These are phyloP conservation scores for Calendula officinalis DNA, from an alignment of 129 eudicot species.

Conservation along the genomic window DNA sequence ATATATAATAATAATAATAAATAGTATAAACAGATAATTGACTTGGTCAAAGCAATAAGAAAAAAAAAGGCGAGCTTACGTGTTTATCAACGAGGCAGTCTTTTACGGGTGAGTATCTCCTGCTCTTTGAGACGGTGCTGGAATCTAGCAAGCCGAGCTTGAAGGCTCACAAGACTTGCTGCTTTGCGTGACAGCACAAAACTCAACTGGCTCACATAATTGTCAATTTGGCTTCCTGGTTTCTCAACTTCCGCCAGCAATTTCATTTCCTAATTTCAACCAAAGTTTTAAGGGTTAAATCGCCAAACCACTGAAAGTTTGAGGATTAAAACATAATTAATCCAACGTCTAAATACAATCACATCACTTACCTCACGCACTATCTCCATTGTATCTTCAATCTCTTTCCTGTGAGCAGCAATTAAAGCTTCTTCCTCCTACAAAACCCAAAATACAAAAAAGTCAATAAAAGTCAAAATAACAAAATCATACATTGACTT, in stretches of 20 bases:
- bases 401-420: constrained; percentile 92
- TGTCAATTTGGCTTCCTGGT: constrained; percentile 92
- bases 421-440: constrained; percentile 96
- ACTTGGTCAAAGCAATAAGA: neutral
- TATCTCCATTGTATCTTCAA: constrained; percentile 98
- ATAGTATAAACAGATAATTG: neutral
- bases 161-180: constrained; percentile 84
- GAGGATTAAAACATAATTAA: neutral
- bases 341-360: neutral
- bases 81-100: constrained; percentile 57
- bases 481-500: neutral
- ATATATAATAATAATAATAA: neutral
- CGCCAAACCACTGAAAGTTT: neutral
- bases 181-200: constrained; percentile 94
- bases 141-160: constrained; percentile 88
- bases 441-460: constrained; percentile 3
- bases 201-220: constrained; percentile 79
- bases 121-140: constrained; percentile 91
- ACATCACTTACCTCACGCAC: constrained; percentile 78
- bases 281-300: neutral
- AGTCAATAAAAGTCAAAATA: constrained; percentile 1
- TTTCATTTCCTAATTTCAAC: constrained; percentile 79
- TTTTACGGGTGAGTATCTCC: constrained; percentile 78
- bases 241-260: constrained; percentile 93
- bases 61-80: constrained; percentile 8